Percentiles rank a stretch among this genome's conserved stretches.
These are phyloP conservation scores for Chalciporus piperatus DNA, from an alignment of 768 basidiomycete genomes.

Conservation along the genomic window DNA sequence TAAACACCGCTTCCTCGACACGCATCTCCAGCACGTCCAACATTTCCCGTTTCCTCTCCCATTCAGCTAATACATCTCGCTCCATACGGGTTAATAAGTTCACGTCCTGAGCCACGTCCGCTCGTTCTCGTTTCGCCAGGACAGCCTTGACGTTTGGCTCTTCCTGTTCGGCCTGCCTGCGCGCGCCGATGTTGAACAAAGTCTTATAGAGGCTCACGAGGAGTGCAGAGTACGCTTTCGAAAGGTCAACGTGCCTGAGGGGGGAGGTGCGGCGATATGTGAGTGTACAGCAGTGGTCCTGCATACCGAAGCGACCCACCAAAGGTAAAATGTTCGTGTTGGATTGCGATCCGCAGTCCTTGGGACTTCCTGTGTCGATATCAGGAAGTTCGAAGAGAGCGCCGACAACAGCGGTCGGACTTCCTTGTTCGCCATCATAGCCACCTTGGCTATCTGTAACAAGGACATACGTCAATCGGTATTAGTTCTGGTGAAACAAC, in stretches of 20 bases:
- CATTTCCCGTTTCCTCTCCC: slow-evolving; percentile 74
- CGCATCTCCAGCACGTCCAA: slow-evolving; percentile 79
- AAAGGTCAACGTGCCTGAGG: slow-evolving; percentile 83
- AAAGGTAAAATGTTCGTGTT: slow-evolving; percentile 85
- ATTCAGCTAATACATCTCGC: slow-evolving; percentile 65
- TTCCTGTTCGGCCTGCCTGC: slow-evolving; percentile 72
- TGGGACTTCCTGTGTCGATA: slow-evolving; percentile 92
- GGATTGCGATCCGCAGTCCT: slow-evolving; percentile 89
- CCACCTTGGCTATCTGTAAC: slow-evolving; percentile 83
- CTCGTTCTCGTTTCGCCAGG: slow-evolving; percentile 77
- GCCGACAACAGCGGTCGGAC: slow-evolving; percentile 77
- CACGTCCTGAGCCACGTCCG: slow-evolving; percentile 79
- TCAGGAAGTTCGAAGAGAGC: slow-evolving; percentile 75
- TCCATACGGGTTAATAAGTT: slow-evolving; percentile 70
- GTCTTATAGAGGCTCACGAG: slow-evolving; percentile 85
- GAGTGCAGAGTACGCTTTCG: slow-evolving; percentile 76
- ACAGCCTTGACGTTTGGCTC: slow-evolving; percentile 64
- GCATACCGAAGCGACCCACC: slow-evolving; percentile 44
- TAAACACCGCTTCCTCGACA: slow-evolving; percentile 86
- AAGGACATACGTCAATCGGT: background rate
- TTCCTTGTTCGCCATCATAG: slow-evolving; percentile 90
- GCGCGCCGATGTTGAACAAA: slow-evolving; percentile 76
- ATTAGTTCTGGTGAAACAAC: background rate
- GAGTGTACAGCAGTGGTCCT: background rate
- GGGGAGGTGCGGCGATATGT: background rate